phyloP scores from a whole-genome alignment of 305 asterid genomes.

The Fraxinus angustifolia region DNA sequence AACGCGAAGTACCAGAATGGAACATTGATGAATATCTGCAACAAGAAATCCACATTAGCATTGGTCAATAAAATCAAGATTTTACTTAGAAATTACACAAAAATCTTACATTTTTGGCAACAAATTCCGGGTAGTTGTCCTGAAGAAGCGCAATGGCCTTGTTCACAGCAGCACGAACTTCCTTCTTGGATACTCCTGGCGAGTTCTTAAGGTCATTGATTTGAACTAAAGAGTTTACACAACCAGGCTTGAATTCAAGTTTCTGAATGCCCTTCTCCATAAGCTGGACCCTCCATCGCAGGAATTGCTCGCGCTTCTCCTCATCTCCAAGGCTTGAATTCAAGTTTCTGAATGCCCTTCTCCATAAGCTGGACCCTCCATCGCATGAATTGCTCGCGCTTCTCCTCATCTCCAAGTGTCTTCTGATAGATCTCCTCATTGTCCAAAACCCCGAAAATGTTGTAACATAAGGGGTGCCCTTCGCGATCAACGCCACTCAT shows the following conservation, averaged over 20 bases:
- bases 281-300: too few species aligned
- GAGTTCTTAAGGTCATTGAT: conserved; percentile 67
- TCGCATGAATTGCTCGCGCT: too few species aligned
- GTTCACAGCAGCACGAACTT: conserved; percentile 53
- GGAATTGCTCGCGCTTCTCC: conserved; percentile 6
- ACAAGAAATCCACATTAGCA: background rate
- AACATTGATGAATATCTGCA: conserved; percentile 77
- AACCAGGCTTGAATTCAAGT: conserved; percentile 42
- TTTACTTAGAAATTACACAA: background rate
- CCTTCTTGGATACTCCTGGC: conserved; percentile 63
- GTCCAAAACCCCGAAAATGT: conserved; percentile 56
- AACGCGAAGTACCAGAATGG: conserved; percentile 83
- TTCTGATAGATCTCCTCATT: conserved; percentile 43
- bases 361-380: too few species aligned
- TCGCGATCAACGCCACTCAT: conserved; percentile 56
- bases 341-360: too few species aligned
- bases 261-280: too few species aligned
- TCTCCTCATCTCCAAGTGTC: conserved; percentile 5
- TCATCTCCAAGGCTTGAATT: conserved; percentile 28
- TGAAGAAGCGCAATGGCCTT: conserved; percentile 66
- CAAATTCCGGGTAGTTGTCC: conserved; percentile 83
- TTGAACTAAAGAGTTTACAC: conserved; percentile 55
- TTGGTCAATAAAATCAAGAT: background rate
- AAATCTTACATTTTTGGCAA: conserved; percentile 60
- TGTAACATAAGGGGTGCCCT: conserved; percentile 76